phyloP scores from a whole-genome alignment of 75 land plant species.

The Sequoiadendron giganteum region DNA sequence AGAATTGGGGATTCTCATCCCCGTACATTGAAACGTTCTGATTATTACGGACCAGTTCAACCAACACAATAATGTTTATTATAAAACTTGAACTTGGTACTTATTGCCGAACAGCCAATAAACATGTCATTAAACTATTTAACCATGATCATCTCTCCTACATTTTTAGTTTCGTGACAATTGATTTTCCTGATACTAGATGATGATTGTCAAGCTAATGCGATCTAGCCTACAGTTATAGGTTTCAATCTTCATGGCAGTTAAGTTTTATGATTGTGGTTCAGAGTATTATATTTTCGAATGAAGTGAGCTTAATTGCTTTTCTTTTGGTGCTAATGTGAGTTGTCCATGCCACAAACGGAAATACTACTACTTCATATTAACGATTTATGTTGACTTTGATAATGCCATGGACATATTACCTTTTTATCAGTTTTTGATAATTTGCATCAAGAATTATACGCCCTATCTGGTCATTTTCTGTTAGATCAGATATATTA shows the following conservation, averaged over 20 bases:
- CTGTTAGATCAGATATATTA: background rate
- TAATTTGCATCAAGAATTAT: background rate
- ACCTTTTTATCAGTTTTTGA: background rate
- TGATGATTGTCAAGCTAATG: background rate
- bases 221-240: background rate
- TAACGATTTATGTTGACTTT: background rate
- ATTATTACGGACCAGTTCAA: too few relatives aligned
- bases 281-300: background rate
- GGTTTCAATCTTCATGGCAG: background rate
- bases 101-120: too few relatives aligned
- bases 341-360: background rate
- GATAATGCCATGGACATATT: background rate
- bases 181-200: background rate
- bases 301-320: background rate
- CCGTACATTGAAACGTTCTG: too few relatives aligned
- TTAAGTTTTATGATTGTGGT: too few relatives aligned
- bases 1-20: too few relatives aligned
- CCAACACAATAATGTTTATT: too few relatives aligned
- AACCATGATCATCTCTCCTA: background rate
- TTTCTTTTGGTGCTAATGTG: background rate
- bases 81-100: too few relatives aligned
- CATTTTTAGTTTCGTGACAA: background rate
- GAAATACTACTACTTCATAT: background rate
- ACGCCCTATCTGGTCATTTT: background rate
- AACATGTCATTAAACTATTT: too few relatives aligned